Conservation (phyloP, 106 monocot genomes). For the Iris macrosiphon region DNA sequence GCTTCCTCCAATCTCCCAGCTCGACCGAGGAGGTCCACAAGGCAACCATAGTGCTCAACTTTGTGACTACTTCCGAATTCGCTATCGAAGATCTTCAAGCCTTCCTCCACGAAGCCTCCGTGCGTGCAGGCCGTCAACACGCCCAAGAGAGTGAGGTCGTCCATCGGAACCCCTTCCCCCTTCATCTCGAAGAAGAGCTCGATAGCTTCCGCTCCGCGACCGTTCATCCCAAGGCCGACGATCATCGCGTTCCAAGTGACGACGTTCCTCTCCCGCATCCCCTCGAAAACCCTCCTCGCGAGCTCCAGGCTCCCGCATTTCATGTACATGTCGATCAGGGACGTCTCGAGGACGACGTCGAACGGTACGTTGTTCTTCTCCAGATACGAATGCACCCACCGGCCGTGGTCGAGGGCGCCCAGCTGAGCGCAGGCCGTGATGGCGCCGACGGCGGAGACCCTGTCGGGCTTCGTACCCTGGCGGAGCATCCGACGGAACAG, state of each 20-base stretch:
- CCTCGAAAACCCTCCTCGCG: constrained; percentile 32
- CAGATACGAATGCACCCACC: constrained; percentile 50
- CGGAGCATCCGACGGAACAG: constrained; percentile 33
- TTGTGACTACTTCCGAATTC: constrained; percentile 22
- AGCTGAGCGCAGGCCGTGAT: constrained; percentile 38
- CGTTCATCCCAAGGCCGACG: constrained; percentile 43
- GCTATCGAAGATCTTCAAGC: constrained; percentile 20
- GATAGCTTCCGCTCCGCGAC: constrained; percentile 29
- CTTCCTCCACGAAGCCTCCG: constrained; percentile 29
- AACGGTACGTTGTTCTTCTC: constrained; percentile 19
- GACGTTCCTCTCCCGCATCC: constrained; percentile 12
- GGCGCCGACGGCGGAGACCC: constrained; percentile 23
- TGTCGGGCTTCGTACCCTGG: constrained; percentile 21
- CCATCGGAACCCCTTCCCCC: constrained; percentile 19
- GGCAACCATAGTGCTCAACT: constrained; percentile 42
- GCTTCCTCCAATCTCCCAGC: constrained; percentile 34
- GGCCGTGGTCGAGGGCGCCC: constrained; percentile 50
- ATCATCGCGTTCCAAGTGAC: constrained; percentile 71
- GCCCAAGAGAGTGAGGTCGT: constrained; percentile 40
- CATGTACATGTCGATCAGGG: constrained; percentile 68
- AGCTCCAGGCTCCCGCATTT: constrained; percentile 43
- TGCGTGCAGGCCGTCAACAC: constrained; percentile 36
- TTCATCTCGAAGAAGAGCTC: constrained; percentile 41
- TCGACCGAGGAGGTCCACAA: constrained; percentile 51
- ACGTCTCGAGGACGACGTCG: constrained; percentile 33